Percentiles rank a stretch among this genome's conserved stretches.
Evolutionary conservation across 108 stramenopile genomes (phyloP).

Genomic region (Skeletonema potamos): DNA sequence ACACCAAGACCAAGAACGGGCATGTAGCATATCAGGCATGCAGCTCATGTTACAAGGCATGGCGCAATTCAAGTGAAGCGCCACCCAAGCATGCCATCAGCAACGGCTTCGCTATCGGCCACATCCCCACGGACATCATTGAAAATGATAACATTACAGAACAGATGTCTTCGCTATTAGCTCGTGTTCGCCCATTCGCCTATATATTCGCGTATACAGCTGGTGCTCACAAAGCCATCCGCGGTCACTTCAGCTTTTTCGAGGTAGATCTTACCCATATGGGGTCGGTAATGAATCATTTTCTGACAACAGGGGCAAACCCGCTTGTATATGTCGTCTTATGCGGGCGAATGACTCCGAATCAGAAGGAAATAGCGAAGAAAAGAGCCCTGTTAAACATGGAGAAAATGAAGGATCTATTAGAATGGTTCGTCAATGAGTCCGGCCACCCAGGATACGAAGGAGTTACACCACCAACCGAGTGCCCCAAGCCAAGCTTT

Average conservation of each 20-base stretch:
- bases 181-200: background rate
- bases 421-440: slow-evolving; percentile 23
- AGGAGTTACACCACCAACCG: slow-evolving; percentile 3
- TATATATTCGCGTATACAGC: background rate
- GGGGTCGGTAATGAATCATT: background rate
- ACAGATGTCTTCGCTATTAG: background rate
- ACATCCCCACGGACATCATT: background rate
- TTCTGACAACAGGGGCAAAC: background rate
- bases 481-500: slow-evolving; percentile 5
- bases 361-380: background rate
- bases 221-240: background rate
- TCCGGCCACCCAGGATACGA: slow-evolving; percentile 22
- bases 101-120: background rate
- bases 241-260: background rate
- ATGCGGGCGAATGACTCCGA: background rate
- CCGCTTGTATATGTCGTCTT: background rate
- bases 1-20: no score
- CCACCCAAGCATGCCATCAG: background rate
- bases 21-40: background rate
- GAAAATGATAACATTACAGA: background rate
- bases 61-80: background rate
- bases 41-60: background rate
- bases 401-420: background rate
- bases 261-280: background rate
- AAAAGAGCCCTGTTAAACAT: background rate